These are phyloP conservation scores for Metarhizium guizhouense DNA, from an alignment of 2,329 filamentous ascomycete genomes.

Conservation along the genomic window DNA sequence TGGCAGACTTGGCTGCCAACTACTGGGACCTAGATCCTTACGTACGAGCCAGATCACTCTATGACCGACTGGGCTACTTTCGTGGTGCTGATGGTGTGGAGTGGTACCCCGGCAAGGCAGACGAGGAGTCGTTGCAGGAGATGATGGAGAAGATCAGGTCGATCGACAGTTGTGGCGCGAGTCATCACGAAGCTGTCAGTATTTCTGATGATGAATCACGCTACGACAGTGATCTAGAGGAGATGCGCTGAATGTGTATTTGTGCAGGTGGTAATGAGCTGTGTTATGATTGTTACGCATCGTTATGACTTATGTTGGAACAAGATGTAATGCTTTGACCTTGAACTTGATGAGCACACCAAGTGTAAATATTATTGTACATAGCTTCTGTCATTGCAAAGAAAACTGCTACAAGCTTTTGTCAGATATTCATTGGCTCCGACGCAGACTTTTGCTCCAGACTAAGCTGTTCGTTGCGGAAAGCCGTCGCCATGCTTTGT, in stretches of 20 bases:
- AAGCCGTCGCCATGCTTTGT: too few species aligned
- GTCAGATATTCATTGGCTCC: too few species aligned
- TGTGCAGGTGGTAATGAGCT: not conserved
- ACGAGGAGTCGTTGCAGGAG: conserved; percentile 1
- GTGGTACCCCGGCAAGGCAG: conserved; percentile 41
- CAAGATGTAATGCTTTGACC: not conserved
- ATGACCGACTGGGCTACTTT: conserved; percentile 68
- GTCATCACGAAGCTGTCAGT: not conserved
- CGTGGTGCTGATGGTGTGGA: conserved; percentile 54
- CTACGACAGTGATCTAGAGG: not conserved
- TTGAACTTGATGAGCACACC: too few species aligned
- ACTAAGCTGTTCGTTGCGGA: too few species aligned
- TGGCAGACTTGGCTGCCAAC: conserved; percentile 52
- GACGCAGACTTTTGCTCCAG: too few species aligned
- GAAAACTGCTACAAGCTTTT: too few species aligned
- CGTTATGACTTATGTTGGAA: not conserved
- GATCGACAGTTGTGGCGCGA: not conserved
- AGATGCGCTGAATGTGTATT: not conserved
- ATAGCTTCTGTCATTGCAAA: too few species aligned
- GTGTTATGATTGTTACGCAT: not conserved
- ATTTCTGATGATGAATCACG: not conserved
- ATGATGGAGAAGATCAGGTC: conserved; percentile 2
- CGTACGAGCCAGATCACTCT: conserved; percentile 63
- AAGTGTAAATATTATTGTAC: too few species aligned
- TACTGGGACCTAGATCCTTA: conserved; percentile 86